Evolutionary conservation across 2,329 filamentous ascomycete genomes (phyloP).

Genomic region (Arthrinium phaeospermum): DNA sequence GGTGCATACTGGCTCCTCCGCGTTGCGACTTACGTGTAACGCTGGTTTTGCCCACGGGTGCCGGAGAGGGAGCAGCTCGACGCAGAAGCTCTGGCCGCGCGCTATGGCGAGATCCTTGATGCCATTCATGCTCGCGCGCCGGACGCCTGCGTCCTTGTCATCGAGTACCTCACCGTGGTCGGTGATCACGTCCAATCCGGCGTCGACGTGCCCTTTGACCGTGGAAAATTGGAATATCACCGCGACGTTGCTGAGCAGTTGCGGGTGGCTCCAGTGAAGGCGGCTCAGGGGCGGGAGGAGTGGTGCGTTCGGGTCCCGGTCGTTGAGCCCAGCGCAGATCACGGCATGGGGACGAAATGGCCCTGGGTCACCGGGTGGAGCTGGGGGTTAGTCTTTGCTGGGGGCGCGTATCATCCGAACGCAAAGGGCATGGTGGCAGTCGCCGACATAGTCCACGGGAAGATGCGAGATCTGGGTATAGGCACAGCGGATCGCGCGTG

Average conservation of each 20-base stretch:
- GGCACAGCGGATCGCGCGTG: not conserved
- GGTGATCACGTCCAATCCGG: conserved; percentile 34
- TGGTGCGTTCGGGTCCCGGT: conserved; percentile 37
- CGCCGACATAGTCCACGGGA: conserved; percentile 30
- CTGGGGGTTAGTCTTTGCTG: conserved; percentile 29
- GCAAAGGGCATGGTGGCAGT: conserved; percentile 38
- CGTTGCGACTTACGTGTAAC: not conserved
- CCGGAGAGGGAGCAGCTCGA: not conserved
- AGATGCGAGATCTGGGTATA: not conserved
- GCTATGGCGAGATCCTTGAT: conserved; percentile 35
- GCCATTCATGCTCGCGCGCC: conserved; percentile 45
- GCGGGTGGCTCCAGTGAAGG: conserved; percentile 30
- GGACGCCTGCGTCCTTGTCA: conserved; percentile 47
- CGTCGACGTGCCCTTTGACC: conserved; percentile 34
- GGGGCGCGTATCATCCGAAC: conserved; percentile 36
- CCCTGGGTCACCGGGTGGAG: conserved; percentile 37
- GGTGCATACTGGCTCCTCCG: conserved; percentile 13
- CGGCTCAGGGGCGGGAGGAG: conserved; percentile 30
- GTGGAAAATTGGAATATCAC: conserved; percentile 28
- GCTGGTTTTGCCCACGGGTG: not conserved
- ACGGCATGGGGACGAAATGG: conserved; percentile 34
- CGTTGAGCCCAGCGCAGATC: conserved; percentile 32
- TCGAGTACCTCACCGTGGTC: conserved; percentile 44
- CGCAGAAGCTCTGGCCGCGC: conserved; percentile 29
- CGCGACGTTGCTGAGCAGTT: conserved; percentile 33